Evolutionary conservation across 2,329 filamentous ascomycete species (phyloP), one percentile per base, ranked within the genome.

Genomic region (Elsinoe fawcettii): DNA sequence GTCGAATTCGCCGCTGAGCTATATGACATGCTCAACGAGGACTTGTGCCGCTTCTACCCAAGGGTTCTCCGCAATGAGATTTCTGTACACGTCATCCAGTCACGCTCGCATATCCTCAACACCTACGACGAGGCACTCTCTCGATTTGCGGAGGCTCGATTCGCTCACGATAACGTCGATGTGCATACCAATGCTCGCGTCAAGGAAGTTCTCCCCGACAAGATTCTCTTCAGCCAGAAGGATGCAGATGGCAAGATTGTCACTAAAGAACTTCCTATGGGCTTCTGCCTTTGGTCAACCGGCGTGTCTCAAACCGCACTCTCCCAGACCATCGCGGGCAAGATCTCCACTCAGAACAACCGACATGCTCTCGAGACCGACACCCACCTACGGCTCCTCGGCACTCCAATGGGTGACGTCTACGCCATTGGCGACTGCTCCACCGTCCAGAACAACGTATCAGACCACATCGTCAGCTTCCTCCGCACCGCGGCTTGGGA

Each of bases 1-100:
- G 93, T 99, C 34, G 93, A 99, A 70, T 99, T 99, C 66, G 95
- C 95, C 1, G 93, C 93, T 5, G 93, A 99, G 70, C 80, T 99
- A 5, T 97, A 88, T 70, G 93, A 99, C 71, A 85, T 99, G 71
- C 79, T 99, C 14, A 99, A 99, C 67, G 95, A 99, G 70, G 93
- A 99, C 69, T 73, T 99, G 43, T 85, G 85, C 43, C 78, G 80
- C 55, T 83, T 87, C 65, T 99, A 96, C 71, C 93, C 93, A 2
- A 85, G 85, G 61, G 83, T 99, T 27, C 74, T 99, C n/a, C 84
- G 93, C 60, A 97, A 97, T 69, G 90, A 99, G 70, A 95, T 99
- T 51, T 97, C 93, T 0, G 92, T 99, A 1, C 95, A 99, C 68
- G 80, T 99, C 47, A 96, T 99, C 61, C 93, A 99, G 69, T 95